Base-by-base conservation (phyloP, 352 stramenopile species). In the Globisporangium ultimum region DNA sequence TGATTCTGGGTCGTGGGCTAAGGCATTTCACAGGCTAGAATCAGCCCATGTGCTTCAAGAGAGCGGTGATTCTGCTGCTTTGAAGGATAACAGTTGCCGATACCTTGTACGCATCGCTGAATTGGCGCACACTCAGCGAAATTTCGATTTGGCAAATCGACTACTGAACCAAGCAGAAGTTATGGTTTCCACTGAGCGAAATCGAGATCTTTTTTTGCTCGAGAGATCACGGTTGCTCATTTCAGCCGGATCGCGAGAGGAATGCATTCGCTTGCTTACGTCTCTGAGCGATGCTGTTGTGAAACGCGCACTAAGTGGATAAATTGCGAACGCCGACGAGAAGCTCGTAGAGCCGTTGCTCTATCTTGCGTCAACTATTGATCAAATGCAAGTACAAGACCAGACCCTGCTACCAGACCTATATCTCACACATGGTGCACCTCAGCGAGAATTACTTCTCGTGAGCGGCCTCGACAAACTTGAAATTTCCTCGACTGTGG, bases 121-220 rank as follows among this genome's bases (percentile, higher is more conserved):
- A 43, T 62, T 89, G 43, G 75, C 81, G 4, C 70, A 77, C 18
- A 81, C 77, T 46, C 81, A 89, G 38, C 55, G 66, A 60, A 91
- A 91, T 53, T 76, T 79, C 40, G 20, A 43, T 32, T 60, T 87
- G 22, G 72, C 71, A 13, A 49, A 48, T 40, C 34, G 48, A 7
- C 49, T 89, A 56, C 61, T 87, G 40, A 56, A 32, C 22, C 52
- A 82, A 55, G 65, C 66, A 32, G 20, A 47, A 15, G 22, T 22
- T 42, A 13, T 49, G 49, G n/a, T 42, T 22, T 17, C 50, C 10
- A 36, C 18, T 5, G 34, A 55, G 2, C 14, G 42, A 1, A 17
- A 21, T 22, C 51, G 54, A n/a, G 34, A 43, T 2, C 13, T 54
- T 36, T 43, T 66, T 18, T 21, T 40, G 20, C 77, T 80, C 46